phyloP scores from a whole-genome alignment of 208 protist species.

The Leishmania tropica region DNA sequence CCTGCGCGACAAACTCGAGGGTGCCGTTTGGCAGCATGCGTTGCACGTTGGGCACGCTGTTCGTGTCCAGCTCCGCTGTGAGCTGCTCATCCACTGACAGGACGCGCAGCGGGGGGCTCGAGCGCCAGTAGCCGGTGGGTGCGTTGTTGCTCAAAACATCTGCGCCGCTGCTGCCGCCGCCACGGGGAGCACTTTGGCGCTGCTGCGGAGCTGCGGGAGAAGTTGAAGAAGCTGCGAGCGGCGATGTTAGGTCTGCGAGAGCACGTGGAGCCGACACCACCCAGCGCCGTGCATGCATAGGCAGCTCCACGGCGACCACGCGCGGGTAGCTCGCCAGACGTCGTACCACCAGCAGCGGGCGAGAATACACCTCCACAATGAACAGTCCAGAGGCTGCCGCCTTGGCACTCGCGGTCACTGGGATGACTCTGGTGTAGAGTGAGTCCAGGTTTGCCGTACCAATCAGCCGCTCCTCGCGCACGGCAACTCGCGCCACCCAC shows the following conservation, averaged over 20 bases:
- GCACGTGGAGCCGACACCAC: conserved; percentile 47
- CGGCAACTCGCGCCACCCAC: conserved; percentile 54
- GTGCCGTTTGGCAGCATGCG: conserved; percentile 57
- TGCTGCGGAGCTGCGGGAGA: background rate
- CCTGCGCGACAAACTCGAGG: conserved; percentile 72
- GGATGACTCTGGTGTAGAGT: conserved; percentile 35
- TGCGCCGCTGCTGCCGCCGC: background rate
- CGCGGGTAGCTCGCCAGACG: conserved; percentile 55
- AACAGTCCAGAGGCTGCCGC: background rate
- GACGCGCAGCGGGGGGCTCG: conserved; percentile 42
- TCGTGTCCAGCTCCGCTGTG: conserved; percentile 55
- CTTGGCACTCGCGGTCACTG: background rate
- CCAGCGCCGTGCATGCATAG: conserved; percentile 71
- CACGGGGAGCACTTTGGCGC: background rate
- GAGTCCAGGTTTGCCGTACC: conserved; percentile 53
- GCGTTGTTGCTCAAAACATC: conserved; percentile 16
- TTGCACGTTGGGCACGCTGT: conserved; percentile 68
- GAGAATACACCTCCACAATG: conserved; percentile 57
- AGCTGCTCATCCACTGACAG: conserved; percentile 60
- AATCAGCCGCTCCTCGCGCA: conserved; percentile 32
- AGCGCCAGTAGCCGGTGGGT: conserved; percentile 51
- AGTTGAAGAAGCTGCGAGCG: background rate
- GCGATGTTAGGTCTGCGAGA: background rate
- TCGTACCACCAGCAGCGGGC: conserved; percentile 58
- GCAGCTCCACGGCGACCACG: conserved; percentile 47